Conservation (phyloP, 768 basidiomycete genomes). For the Zangia roseola region DNA sequence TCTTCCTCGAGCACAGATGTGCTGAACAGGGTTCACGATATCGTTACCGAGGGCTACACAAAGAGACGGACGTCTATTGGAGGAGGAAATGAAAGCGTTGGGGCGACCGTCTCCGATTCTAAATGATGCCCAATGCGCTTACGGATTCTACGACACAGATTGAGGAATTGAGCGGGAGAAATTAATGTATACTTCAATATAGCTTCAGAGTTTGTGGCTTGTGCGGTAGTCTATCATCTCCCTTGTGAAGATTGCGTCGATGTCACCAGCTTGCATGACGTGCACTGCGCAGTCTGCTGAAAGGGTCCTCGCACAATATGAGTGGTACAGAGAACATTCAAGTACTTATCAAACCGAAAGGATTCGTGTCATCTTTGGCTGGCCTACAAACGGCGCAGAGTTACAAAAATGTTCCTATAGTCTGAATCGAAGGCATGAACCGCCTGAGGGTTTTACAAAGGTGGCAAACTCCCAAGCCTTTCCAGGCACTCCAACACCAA, state of each 20-base stretch:
- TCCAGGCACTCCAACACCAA: constrained; percentile 60
- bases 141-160: not conserved
- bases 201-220: not conserved
- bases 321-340: too few species aligned
- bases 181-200: not conserved
- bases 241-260: too few species aligned
- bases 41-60: constrained; percentile 37
- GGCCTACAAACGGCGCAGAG: too few species aligned
- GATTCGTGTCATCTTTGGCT: too few species aligned
- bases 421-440: too few species aligned
- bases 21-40: constrained; percentile 35
- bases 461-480: constrained; percentile 32
- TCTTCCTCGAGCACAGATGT: constrained; percentile 26
- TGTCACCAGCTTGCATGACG: too few species aligned
- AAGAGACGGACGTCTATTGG: constrained; percentile 9
- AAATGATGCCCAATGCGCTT: not conserved
- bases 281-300: too few species aligned
- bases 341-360: too few species aligned
- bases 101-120: not conserved
- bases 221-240: not conserved
- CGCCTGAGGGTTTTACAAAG: constrained; percentile 11
- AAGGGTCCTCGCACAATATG: too few species aligned
- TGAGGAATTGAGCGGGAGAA: not conserved
- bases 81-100: not conserved
- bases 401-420: too few species aligned